Base-by-base conservation (phyloP, 2,329 filamentous ascomycete species). In the Cladosporium velox region DNA sequence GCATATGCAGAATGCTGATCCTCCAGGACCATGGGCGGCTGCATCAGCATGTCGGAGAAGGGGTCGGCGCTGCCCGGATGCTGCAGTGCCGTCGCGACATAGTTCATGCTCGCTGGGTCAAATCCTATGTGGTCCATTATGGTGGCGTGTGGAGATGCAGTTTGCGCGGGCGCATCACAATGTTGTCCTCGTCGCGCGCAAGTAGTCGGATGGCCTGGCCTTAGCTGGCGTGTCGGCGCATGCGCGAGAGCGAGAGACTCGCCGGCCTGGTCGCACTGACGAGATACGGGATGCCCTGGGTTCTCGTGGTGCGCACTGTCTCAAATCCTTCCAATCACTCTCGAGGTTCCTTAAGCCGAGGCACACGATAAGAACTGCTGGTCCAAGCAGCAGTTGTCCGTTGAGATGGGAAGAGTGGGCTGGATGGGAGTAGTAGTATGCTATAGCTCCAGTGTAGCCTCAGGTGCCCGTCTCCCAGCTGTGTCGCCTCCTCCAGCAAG, bases 1-100 rank as follows among this genome's bases (percentile, higher is more conserved):
- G 83, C 81, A 72, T 85, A 87, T 70, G 83, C 84, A 58, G 85
- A 85, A 71, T 81, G 83, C 71, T 86, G 84, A 69, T 86, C 84
- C 62, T 83, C 82, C 57, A 83, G 74, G 67, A 87, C 85, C 71
- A 87, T 79, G 35, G 80, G 79, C 47, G 82, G 77, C 14, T 79
- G 76, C 71, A 83, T 79, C 54, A 65, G 32, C 54, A 65, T 65
- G 26, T 80, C 76, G 73, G 66, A 57, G 41, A 71, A 70, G 65
- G 78, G 75, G 69, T 79, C 75, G 66, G 79, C 78, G 63, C 83
- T 80, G 75, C 83, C 82, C 61, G 82, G 79, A 66, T 86, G 80
- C 64, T 83, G 80, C 73, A 87, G 79, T 66, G 84, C 83, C 70
- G 82, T 83, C 65, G 82, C 81, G 77, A 87, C 76, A 74, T 87